A percentile compares a stretch with the other conserved stretches of the same genome.
These are phyloP conservation scores for Salvia sclarea DNA, from an alignment of 305 asterid species.

Conservation along the genomic window DNA sequence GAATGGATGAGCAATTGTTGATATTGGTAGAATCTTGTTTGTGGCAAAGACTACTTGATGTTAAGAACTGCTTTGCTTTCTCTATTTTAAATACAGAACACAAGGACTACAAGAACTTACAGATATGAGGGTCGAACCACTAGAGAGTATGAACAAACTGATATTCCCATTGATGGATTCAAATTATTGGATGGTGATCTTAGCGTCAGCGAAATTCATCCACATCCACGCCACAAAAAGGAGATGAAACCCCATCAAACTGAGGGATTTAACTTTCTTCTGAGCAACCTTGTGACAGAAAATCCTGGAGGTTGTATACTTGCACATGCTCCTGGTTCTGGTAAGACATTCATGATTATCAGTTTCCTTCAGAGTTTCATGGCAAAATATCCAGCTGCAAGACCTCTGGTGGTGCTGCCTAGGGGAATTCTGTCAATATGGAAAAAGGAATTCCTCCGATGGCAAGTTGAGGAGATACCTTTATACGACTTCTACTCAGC, in stretches of 20 bases:
- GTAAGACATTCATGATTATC: constrained; percentile 94
- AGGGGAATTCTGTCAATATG: constrained; percentile 81
- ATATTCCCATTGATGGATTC: constrained; percentile 46
- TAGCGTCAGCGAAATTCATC: constrained; percentile 60
- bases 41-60: constrained; percentile 22
- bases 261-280: constrained; percentile 94
- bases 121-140: constrained; percentile 66
- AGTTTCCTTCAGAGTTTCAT: constrained; percentile 95
- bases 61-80: constrained; percentile 26
- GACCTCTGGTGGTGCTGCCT: constrained; percentile 93
- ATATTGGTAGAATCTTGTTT: constrained; percentile 16
- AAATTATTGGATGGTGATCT: constrained; percentile 51
- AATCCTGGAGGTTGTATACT: constrained; percentile 96
- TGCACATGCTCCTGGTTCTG: constrained; percentile 99
- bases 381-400: constrained; percentile 91
- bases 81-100: constrained; percentile 44
- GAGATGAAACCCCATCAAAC: constrained; percentile 98
- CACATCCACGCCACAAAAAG: constrained; percentile 91
- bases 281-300: constrained; percentile 78
- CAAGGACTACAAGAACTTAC: constrained; percentile 69
- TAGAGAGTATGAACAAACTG: constrained; percentile 55
- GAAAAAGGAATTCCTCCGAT: constrained; percentile 80
- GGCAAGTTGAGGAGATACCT: constrained; percentile 92
- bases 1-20: constrained; percentile 12
- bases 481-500: constrained; percentile 81